Evolutionary conservation across 1,139 yeast genomes (phyloP), one percentile per base, ranked within the genome.

Genomic region (Kodamaea alishanica): DNA sequence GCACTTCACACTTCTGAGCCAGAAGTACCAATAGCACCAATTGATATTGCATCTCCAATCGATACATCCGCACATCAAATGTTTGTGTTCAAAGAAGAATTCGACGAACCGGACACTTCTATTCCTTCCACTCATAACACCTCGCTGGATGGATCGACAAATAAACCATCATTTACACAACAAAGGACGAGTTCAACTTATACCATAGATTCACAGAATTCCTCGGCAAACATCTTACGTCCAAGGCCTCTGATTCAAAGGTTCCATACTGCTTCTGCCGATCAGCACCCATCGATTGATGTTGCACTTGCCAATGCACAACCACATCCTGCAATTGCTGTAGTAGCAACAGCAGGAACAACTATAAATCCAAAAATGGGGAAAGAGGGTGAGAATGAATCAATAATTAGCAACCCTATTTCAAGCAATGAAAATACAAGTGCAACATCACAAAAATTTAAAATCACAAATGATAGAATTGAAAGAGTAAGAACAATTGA

Each of bases 41-140:
- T n/a, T n/a, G n/a, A n/a, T n/a, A n/a, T n/a, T n/a, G n/a, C n/a
- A n/a, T n/a, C 20, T 3, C 23, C 24, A 25, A 10, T 12, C 6
- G 10, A 22, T 6, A 26, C 34, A 5, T 26, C 35, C 6, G 26
- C 38, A 8, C 37, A 24, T 8, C 47, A 42, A 23, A 40, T 40
- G 24, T 60, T 61, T 42, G 43, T 61, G 5, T 64, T 65, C 39
- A 51, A 54, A 39, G 71, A 65, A 42, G 61, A 60, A 22, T 63
- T 66, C 40, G 66, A 61, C 37, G 65, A 61, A 10, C 37, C 43
- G 7, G 45, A 39, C 33, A 40, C 33, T n/a, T 11, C 28, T 8
- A 23, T 9, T 8, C 10, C 28, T 9, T 20, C 38, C 9, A n/a
- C n/a, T n/a, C 20, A 26, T 28, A 28, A 23, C 10, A 30, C n/a